Evolutionary conservation across 2,329 filamentous ascomycete genomes (phyloP).

Genomic region (Penicillium psychrosexuale): DNA sequence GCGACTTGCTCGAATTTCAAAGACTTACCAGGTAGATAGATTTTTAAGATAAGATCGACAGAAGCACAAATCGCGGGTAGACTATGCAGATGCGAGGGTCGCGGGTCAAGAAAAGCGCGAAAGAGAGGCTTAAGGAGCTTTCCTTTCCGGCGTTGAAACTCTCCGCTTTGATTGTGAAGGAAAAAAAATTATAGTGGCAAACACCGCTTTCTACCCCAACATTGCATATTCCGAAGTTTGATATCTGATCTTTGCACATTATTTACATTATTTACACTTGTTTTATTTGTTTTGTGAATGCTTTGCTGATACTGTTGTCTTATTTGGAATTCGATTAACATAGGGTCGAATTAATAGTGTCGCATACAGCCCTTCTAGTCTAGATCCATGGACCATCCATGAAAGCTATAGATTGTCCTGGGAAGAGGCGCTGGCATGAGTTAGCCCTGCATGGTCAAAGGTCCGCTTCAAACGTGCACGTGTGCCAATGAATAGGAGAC

Average conservation of each 20-base stretch:
- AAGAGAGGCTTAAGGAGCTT: constrained; percentile 30
- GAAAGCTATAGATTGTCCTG: not conserved
- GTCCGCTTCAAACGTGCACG: not conserved
- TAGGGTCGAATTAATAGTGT: not conserved
- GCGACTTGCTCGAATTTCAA: constrained; percentile 13
- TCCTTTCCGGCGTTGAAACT: constrained; percentile 29
- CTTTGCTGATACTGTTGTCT: not conserved
- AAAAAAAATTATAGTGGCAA: constrained; percentile 31
- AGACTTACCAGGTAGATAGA: constrained; percentile 17
- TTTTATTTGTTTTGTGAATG: not conserved
- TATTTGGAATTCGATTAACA: not conserved
- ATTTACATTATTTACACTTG: not conserved
- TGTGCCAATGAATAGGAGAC: not conserved
- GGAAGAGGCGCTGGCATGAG: not conserved
- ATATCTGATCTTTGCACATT: not conserved
- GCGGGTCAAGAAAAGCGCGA: constrained; percentile 21
- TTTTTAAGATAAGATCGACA: not conserved
- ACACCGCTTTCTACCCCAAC: constrained; percentile 16
- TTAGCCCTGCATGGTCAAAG: not conserved
- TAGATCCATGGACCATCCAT: not conserved
- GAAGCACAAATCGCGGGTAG: constrained; percentile 9
- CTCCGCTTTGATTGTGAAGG: constrained; percentile 23
- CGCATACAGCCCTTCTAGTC: not conserved
- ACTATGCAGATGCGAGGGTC: constrained; percentile 16
- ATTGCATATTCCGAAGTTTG: not conserved